Percentiles rank a stretch among this genome's conserved stretches.
These are phyloP conservation scores for Sporisorium exsertum DNA, from an alignment of 1,284 basidiomycete species.

Conservation along the genomic window DNA sequence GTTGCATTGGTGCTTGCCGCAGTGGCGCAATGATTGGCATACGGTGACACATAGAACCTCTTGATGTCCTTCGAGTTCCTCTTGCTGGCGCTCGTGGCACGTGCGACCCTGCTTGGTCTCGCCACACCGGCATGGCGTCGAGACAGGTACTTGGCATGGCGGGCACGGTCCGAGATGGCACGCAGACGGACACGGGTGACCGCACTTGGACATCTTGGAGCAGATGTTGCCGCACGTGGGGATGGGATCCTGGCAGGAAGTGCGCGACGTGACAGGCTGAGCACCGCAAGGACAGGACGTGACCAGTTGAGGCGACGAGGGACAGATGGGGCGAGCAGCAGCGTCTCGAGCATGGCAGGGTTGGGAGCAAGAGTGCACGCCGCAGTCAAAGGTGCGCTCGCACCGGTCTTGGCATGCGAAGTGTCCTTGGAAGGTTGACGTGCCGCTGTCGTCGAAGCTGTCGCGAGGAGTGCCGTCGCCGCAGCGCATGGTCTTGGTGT, in stretches of 20 bases:
- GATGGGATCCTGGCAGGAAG: slow-evolving; percentile 59
- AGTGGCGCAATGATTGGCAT: slow-evolving; percentile 63
- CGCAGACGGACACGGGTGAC: slow-evolving; percentile 52
- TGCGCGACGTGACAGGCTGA: slow-evolving; percentile 37
- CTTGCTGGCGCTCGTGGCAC: slow-evolving; percentile 50
- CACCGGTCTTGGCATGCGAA: slow-evolving; percentile 58
- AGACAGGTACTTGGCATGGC: slow-evolving; percentile 55
- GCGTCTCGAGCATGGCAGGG: slow-evolving; percentile 57
- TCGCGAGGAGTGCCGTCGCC: slow-evolving; percentile 50
- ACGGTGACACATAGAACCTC: slow-evolving; percentile 57
- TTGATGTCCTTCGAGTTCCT: slow-evolving; percentile 49
- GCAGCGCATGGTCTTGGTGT: slow-evolving; percentile 56
- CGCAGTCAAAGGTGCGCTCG: slow-evolving; percentile 58
- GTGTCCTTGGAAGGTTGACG: slow-evolving; percentile 40
- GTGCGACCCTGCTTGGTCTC: slow-evolving; percentile 58
- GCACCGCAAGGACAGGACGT: slow-evolving; percentile 65
- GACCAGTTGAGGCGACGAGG: slow-evolving; percentile 54
- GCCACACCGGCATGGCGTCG: slow-evolving; percentile 67
- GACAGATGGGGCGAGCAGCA: slow-evolving; percentile 42
- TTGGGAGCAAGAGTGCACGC: slow-evolving; percentile 56
- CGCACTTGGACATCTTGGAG: slow-evolving; percentile 51
- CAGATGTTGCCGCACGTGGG: slow-evolving; percentile 60
- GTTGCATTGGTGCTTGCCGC: slow-evolving; percentile 61
- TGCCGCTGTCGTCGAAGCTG: slow-evolving; percentile 33
- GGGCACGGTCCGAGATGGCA: slow-evolving; percentile 65